Evolutionary conservation across 495 filamentous ascomycete genomes (phyloP), one percentile per base, ranked within the genome.

Genomic region (Viridothelium virens): DNA sequence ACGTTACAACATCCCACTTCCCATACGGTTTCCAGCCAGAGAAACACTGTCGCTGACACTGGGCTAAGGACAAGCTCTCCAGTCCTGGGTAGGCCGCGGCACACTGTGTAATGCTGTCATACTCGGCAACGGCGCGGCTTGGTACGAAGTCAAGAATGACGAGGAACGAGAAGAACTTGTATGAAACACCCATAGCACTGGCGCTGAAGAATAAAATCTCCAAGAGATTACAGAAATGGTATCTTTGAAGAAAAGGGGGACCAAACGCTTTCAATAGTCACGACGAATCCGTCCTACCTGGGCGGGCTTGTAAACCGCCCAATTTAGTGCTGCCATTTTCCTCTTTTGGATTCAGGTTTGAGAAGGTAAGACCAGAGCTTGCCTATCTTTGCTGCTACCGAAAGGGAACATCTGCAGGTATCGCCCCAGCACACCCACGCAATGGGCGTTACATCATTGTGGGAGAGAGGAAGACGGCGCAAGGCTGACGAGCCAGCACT

Each of bases 1-100:
- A 25, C 11, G 37, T 48, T 33, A 69, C 50, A 53, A 63, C 67
- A n/a, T 66, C 67, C 67, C 67, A 69, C 38, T 63, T 66, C 18
- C 63, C 38, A 56, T 69, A 69, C 1, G 67, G 38, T 5, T 61
- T 34, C 67, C 63, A 69, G 7, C 67, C 67, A 10, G 37, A 37
- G n/a, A 64, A 64, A 47, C 67, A 69, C 4, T 62, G 38, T 7
- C 38, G 18, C 25, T 69, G 25, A 59, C 67, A 69, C 56, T 69
- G 63, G n/a, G 14, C 63, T 33, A 69, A n/a, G 0, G 53, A 65
- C 64, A 66, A 56, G 10, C 25, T 34, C 14, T 34, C 46, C 25
- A 66, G 25, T 34, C 31, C 56, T 53, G 50, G 53, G 37, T 18
- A 41, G 3, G 61, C 61, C 16, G 61, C 12, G 16, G 61, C 61